A percentile compares a stretch with the other conserved stretches of the same genome.
Evolutionary conservation across 2,329 filamentous ascomycete species (phyloP).

Genomic region (Metarhizium humberi): DNA sequence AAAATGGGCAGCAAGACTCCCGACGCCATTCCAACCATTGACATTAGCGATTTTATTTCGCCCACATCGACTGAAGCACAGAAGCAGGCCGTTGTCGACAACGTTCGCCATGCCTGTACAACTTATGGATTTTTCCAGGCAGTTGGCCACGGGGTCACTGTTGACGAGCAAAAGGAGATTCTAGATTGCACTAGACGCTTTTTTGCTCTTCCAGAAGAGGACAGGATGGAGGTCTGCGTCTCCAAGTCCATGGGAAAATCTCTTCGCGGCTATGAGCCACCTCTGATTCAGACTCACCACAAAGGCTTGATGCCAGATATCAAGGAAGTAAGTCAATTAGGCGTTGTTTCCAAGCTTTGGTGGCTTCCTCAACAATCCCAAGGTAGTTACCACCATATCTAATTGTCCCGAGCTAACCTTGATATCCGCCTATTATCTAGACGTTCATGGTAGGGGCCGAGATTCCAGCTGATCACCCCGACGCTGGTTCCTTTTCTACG

Average conservation of each 20-base stretch:
- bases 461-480: neutral
- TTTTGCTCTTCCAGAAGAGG: conserved; percentile 16
- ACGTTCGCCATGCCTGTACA: conserved; percentile 15
- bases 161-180: conserved; percentile 10
- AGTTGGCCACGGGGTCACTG: conserved; percentile 18
- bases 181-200: conserved; percentile 15
- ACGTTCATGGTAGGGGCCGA: conserved; percentile 5
- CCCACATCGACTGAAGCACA: conserved; percentile 11
- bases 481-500: conserved; percentile 2
- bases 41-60: conserved; percentile 16
- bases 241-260: conserved; percentile 18
- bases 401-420: neutral
- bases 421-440: neutral
- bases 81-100: conserved; percentile 14
- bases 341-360: too few relatives aligned
- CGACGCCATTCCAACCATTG: conserved; percentile 17
- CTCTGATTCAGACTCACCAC: conserved; percentile 19
- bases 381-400: neutral
- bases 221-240: conserved; percentile 17
- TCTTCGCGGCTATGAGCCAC: conserved; percentile 18
- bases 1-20: conserved; percentile 3
- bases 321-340: neutral
- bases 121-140: conserved; percentile 23
- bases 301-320: conserved; percentile 18
- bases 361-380: neutral